Evolutionary conservation across 2,329 filamentous ascomycete genomes (phyloP).

Genomic region (Fusarium nodosum): DNA sequence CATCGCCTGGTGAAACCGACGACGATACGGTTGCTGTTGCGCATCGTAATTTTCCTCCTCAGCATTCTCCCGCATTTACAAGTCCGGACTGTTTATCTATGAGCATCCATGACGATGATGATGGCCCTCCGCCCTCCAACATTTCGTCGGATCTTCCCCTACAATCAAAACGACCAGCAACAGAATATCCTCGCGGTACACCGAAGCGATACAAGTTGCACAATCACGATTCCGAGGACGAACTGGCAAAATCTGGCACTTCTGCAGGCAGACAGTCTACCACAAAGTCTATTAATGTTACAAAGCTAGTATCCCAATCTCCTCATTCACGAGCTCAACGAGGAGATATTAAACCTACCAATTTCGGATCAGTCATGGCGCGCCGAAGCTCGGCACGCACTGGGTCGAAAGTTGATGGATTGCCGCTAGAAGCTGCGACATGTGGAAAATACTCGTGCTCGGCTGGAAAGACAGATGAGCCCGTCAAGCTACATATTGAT

Average conservation of each 20-base stretch:
- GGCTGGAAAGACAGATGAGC: background rate
- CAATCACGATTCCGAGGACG: constrained; percentile 48
- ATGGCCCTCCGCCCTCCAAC: constrained; percentile 39
- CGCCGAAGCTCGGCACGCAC: background rate
- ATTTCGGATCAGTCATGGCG: constrained; percentile 18
- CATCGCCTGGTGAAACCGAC: constrained; percentile 17
- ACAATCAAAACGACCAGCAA: constrained; percentile 20
- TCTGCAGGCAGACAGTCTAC: constrained; percentile 2
- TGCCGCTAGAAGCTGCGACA: constrained; percentile 46
- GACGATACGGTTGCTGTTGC: constrained; percentile 31
- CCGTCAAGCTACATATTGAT: constrained; percentile 23
- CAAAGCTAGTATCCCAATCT: constrained; percentile 22
- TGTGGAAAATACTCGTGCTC: constrained; percentile 37
- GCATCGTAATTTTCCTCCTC: constrained; percentile 35
- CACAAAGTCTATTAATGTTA: constrained; percentile 34
- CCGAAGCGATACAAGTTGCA: constrained; percentile 32
- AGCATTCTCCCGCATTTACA: constrained; percentile 1
- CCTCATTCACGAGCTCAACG: constrained; percentile 22
- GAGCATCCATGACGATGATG: constrained; percentile 7
- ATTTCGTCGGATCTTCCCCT: constrained; percentile 45
- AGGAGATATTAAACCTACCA: constrained; percentile 50
- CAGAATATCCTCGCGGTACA: constrained; percentile 9
- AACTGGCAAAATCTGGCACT: constrained; percentile 41
- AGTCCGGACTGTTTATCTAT: constrained; percentile 48
- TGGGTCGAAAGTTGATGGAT: background rate